Evolutionary conservation across 140 eudicot genomes (phyloP).

Genomic region (Anethum foeniculum): DNA sequence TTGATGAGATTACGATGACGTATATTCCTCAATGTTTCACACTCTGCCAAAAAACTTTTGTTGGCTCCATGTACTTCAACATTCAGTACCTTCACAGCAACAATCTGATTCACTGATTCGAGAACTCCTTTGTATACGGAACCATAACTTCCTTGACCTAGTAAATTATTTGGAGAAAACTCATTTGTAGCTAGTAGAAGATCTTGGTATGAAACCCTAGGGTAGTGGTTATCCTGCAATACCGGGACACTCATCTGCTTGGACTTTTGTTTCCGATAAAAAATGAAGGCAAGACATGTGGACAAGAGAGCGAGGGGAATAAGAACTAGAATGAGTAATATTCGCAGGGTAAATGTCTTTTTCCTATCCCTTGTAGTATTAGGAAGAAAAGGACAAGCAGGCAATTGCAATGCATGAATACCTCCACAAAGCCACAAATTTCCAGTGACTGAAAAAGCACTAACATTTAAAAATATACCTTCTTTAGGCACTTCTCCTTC

Average conservation of each 20-base stretch:
- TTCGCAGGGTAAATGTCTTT: neutral
- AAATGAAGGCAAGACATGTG: neutral
- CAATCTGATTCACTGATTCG: neutral
- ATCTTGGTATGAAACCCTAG: neutral
- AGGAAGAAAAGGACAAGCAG: neutral
- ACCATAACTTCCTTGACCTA: neutral
- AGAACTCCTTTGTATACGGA: neutral
- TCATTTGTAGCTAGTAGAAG: neutral
- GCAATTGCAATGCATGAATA: neutral
- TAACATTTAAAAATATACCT: neutral
- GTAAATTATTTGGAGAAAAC: neutral
- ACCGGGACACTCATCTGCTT: neutral
- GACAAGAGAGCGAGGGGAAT: neutral
- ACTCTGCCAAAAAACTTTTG: neutral
- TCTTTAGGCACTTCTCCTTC: neutral
- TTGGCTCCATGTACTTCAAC: neutral
- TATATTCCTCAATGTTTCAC: neutral
- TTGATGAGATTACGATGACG: too few relatives aligned
- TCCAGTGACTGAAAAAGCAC: neutral
- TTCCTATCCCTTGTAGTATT: neutral
- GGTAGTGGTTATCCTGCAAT: neutral
- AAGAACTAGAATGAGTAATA: neutral
- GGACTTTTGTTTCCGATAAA: neutral
- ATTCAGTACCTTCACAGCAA: neutral
- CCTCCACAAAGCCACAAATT: neutral